Conservation (phyloP, 2,329 filamentous ascomycete species). For the Xylariaceae sp. region DNA sequence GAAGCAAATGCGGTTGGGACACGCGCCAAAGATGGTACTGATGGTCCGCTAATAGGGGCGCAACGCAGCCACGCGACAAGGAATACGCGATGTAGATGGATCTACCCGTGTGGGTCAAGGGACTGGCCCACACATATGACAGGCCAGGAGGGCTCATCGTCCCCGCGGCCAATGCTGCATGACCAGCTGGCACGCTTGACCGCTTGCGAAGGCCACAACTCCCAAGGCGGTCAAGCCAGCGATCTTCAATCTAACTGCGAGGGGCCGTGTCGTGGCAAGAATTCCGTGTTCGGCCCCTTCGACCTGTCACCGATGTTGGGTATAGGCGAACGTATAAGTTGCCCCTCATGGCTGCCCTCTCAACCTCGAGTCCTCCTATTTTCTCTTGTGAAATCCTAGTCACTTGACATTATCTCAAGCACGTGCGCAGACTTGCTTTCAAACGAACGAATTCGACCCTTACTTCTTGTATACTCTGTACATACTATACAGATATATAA, state of each 20-base stretch:
- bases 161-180: constrained; percentile 28
- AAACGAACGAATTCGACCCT: not conserved
- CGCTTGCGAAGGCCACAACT: not conserved
- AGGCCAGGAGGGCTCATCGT: constrained; percentile 22
- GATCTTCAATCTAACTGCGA: constrained; percentile 21
- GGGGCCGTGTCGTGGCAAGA: constrained; percentile 21
- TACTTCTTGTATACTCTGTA: constrained; percentile 12
- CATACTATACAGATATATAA: constrained; percentile 13
- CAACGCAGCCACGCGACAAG: constrained; percentile 23
- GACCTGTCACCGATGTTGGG: constrained; percentile 12
- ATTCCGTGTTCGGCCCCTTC: constrained; percentile 24
- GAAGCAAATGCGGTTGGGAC: constrained; percentile 1
- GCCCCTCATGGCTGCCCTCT: constrained; percentile 1
- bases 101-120: constrained; percentile 31
- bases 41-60: constrained; percentile 20
- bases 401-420: not conserved
- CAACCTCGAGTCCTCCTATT: not conserved
- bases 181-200: constrained; percentile 29
- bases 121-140: constrained; percentile 16
- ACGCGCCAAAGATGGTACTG: constrained; percentile 9
- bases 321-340: constrained; percentile 25
- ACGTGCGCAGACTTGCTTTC: constrained; percentile 2
- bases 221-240: constrained; percentile 25
- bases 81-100: constrained; percentile 23
- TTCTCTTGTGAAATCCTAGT: constrained; percentile 7